Percentiles rank a stretch among this genome's conserved stretches.
These are phyloP conservation scores for Leccinum longicurvipes DNA, from an alignment of 768 basidiomycete genomes.

Conservation along the genomic window DNA sequence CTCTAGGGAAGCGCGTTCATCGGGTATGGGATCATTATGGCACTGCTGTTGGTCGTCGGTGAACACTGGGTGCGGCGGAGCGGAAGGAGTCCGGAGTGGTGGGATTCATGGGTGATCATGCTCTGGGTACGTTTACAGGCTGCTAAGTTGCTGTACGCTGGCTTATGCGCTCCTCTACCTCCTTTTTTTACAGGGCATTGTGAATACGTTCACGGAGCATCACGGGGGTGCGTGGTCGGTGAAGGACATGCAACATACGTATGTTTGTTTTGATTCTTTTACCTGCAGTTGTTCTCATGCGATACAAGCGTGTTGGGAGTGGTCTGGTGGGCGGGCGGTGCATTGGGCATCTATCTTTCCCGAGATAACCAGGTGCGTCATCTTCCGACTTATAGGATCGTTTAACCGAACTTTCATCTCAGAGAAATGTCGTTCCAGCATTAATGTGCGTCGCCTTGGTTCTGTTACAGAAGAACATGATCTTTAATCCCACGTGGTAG, in stretches of 20 bases:
- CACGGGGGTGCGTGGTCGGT: constrained; percentile 77
- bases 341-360: constrained; percentile 81
- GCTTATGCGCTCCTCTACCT: background rate
- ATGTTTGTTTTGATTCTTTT: constrained; percentile 28
- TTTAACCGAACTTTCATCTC: background rate
- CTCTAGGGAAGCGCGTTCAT: constrained; percentile 79
- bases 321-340: constrained; percentile 85
- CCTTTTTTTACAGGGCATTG: constrained; percentile 32
- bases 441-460: constrained; percentile 56
- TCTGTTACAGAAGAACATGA: background rate
- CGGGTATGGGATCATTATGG: constrained; percentile 80
- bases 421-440: constrained; percentile 79
- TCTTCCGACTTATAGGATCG: background rate
- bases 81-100: constrained; percentile 78
- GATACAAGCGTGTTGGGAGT: constrained; percentile 48
- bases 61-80: constrained; percentile 72
- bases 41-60: constrained; percentile 72
- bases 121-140: constrained; percentile 43
- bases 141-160: background rate
- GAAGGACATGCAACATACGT: constrained; percentile 96
- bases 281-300: background rate
- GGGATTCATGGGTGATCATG: constrained; percentile 70
- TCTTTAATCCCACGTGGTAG: constrained; percentile 33
- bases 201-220: constrained; percentile 94
- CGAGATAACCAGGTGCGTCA: constrained; percentile 66